Evolutionary conservation across 768 basidiomycete genomes (phyloP), one percentile per base, ranked within the genome.

Genomic region (Pleurotus giganteus): DNA sequence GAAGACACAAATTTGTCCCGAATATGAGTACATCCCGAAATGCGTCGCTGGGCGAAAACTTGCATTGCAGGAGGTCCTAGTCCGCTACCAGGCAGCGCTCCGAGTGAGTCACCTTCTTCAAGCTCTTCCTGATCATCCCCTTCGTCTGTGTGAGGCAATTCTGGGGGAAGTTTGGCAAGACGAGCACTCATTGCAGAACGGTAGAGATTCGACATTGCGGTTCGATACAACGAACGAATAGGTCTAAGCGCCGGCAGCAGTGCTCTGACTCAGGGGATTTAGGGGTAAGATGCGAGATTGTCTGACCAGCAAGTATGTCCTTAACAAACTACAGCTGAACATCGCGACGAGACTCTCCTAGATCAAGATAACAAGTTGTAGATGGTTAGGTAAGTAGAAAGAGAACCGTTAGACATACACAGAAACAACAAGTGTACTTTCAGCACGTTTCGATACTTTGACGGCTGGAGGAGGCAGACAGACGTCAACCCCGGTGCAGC

Each of bases 141-240:
- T 8, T 64, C 64, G 34, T 69, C 55, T 2, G 69, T 64, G 9
- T 79, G 82, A 12, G 80, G 82, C n/a, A 86, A 60, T 4, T 67
- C 60, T 13, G 68, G 65, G 4, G 91, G 91, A n/a, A 94, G 69
- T 63, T 86, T 91, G 3, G 88, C 76, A 34, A 93, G 74, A 36
- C 89, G 80, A 2, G 90, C 84, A 58, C 81, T 81, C 56, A 96
- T 76, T 8, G 93, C 84, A 57, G 89, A 89, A 54, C 89, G 88
- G 65, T 85, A 84, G 4, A 94, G 72, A 61, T 84, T 72, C 12
- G 88, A 89, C 87, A 91, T 89, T 21, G 53, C 52, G 39, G 19
- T 11, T 1, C 19, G 31, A 9, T 37, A 28, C 11, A 29, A 56
- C 39, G 8, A n/a, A 19, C 17, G 17, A 13, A 32, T 32, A 6